Evolutionary conservation across 768 basidiomycete species (phyloP).

Genomic region (Russula ochroleuca): DNA sequence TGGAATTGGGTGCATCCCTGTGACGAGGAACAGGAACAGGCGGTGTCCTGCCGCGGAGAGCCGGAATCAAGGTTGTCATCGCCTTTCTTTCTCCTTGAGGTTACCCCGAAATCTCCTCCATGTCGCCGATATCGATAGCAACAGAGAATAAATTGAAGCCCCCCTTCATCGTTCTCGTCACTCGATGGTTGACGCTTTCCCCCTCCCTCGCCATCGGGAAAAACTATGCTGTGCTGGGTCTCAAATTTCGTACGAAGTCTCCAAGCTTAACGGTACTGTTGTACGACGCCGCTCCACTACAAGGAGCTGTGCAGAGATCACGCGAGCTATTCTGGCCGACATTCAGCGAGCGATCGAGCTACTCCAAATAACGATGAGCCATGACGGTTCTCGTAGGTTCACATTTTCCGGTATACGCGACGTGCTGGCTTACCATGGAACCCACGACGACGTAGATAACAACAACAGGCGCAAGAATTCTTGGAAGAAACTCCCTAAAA

Average conservation of each 20-base stretch:
- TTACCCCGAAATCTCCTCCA: background rate
- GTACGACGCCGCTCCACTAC: background rate
- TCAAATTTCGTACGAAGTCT: constrained; percentile 43
- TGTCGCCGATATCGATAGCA: background rate
- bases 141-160: background rate
- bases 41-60: constrained; percentile 1
- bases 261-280: constrained; percentile 29
- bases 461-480: constrained; percentile 58
- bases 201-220: background rate
- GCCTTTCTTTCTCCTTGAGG: background rate
- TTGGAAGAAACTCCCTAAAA: constrained; percentile 34
- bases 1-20: background rate
- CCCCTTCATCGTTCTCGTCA: no score
- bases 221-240: background rate
- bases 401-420: constrained; percentile 67
- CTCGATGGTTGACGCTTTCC: background rate
- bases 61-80: background rate
- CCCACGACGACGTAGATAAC: constrained; percentile 44
- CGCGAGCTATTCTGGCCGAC: constrained; percentile 85
- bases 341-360: constrained; percentile 89
- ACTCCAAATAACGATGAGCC: constrained; percentile 46
- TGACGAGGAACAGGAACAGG: background rate
- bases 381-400: constrained; percentile 62
- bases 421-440: constrained; percentile 44
- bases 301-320: constrained; percentile 48